Base-by-base conservation (phyloP, 1,284 basidiomycete species). In the Austroboletus olivaceoglutinosus region DNA sequence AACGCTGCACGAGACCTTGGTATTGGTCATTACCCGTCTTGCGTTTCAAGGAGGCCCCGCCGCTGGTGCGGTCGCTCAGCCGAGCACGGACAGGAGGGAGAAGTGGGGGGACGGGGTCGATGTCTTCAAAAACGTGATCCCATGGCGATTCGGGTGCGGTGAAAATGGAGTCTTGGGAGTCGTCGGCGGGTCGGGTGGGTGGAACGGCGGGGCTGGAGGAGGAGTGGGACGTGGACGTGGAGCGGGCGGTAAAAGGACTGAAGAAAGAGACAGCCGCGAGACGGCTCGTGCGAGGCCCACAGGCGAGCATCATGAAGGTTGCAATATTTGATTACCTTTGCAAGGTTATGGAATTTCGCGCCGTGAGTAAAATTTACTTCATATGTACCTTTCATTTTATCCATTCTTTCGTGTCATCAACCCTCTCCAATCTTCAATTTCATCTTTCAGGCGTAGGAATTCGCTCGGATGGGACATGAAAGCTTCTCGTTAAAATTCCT, bases 91-190 rank as follows among this genome's bases (percentile, higher is more conserved):
- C 43, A 44, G 31, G 53, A 48, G 40, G 54, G 60, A 56, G 51
- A 52, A 55, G 49, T 6, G 65, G 58, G 2, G 67, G 60, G 40
- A 59, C 55, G 42, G 65, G 51, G 34, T 73, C 62, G 43, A 80
- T 61, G 53, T 76, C 73, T 4, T 73, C 64, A 55, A 83, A 81
- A 18, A 85, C 71, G 42, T 77, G 73, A 51, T 83, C 80, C 83
- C 83, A 84, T 27, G 78, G 67, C 19, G 76, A 76, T 42, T 67
- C 67, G 0, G 63, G 53, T 1, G 64, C 42, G 1, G 70, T 69
- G 53, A 76, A 75, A 23, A 76, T 73, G 8, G 70, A 73, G 22
- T 70, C 64, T 42, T 40, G 31, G 19, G 47, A 4, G 27, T 43
- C 39, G 31, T 45, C 48, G 0, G 33, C 16, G 5, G 50, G 21